Conservation (phyloP, 2,329 filamentous ascomycete genomes). For the Penicillium brasilianum region DNA sequence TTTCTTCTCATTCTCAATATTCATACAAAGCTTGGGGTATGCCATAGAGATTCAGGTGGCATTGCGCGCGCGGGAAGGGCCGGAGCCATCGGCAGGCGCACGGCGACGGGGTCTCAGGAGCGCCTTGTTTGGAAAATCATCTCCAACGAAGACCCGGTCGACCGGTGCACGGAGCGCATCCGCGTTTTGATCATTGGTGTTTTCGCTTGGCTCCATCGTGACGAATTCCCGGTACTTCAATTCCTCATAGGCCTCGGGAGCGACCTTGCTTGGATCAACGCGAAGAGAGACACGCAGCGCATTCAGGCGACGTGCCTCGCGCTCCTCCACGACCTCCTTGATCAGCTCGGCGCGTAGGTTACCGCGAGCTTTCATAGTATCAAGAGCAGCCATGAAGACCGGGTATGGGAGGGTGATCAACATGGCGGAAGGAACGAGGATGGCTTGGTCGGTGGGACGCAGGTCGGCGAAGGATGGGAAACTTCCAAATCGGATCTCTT, state of each 20-base stretch:
- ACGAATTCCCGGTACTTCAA: conserved; percentile 33
- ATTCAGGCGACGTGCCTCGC: conserved; percentile 36
- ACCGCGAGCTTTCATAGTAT: conserved; percentile 22
- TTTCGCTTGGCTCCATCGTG: background rate
- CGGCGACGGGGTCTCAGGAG: background rate
- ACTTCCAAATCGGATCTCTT: conserved; percentile 31
- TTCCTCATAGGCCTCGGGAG: conserved; percentile 10
- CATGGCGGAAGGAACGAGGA: conserved; percentile 32
- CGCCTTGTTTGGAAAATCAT: background rate
- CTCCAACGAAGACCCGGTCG: conserved; percentile 7
- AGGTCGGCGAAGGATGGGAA: conserved; percentile 19
- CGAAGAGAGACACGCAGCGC: conserved; percentile 21
- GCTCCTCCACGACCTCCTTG: conserved; percentile 31
- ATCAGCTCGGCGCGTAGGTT: conserved; percentile 26
- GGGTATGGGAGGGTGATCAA: conserved; percentile 36
- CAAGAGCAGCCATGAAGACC: conserved; percentile 29
- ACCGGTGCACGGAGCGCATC: background rate
- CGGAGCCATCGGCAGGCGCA: background rate
- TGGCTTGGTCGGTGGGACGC: conserved; percentile 21
- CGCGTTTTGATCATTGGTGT: background rate
- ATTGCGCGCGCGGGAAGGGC: background rate
- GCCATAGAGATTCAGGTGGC: background rate
- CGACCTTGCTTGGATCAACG: background rate
- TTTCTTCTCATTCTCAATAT: background rate
- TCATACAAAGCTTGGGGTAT: background rate